phyloP scores from a whole-genome alignment of 768 basidiomycete species.

The Kondoa malvinella region DNA sequence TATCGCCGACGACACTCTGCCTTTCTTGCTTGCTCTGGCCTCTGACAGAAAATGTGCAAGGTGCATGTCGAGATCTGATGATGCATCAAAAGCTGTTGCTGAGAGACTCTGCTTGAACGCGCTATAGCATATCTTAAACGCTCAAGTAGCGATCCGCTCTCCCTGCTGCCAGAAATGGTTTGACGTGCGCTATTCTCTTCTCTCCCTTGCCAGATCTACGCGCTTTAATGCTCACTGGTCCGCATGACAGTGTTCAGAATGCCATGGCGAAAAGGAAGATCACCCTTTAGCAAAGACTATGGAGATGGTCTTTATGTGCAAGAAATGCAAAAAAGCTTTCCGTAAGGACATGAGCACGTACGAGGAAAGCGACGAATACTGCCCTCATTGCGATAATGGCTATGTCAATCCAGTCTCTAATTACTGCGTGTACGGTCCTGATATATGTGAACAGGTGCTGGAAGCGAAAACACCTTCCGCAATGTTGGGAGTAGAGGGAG shows the following conservation, averaged over 20 bases:
- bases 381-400: constrained; percentile 95
- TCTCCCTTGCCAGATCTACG: not conserved
- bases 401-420: constrained; percentile 39
- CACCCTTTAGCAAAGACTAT: constrained; percentile 55
- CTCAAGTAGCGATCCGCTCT: constrained; percentile 85
- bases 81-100: too few species aligned
- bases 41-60: too few species aligned
- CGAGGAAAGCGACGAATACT: constrained; percentile 95
- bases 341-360: constrained; percentile 80
- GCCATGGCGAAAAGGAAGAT: constrained; percentile 67
- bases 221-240: not conserved
- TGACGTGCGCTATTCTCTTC: constrained; percentile 38
- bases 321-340: constrained; percentile 89
- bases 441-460: constrained; percentile 48
- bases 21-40: too few species aligned
- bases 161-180: constrained; percentile 97
- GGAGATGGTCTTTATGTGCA: constrained; percentile 72
- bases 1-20: too few species aligned
- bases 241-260: constrained; percentile 53
- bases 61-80: not conserved
- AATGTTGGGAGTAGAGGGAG: constrained; percentile 69
- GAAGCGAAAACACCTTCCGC: constrained; percentile 83
- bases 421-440: not conserved
- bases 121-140: constrained; percentile 92
- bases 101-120: too few species aligned